phyloP scores from a whole-genome alignment of 2,329 filamentous ascomycete species.

The Colletotrichum camelliae region DNA sequence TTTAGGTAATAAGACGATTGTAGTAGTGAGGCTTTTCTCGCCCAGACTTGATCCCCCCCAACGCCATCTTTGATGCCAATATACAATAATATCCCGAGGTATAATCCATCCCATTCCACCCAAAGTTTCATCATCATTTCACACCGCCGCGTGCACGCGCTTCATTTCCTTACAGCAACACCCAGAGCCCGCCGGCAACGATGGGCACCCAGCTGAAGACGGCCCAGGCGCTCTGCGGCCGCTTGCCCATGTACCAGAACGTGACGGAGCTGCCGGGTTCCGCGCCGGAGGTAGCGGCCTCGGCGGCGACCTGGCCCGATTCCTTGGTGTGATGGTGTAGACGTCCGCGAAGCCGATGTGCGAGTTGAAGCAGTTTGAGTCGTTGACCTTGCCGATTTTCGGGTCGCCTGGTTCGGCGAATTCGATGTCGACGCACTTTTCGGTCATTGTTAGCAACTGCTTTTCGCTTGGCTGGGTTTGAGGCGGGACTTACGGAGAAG shows the following conservation, averaged over 20 bases:
- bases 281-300: constrained; percentile 32
- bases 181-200: constrained; percentile 41
- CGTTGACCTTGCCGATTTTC: constrained; percentile 73
- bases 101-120: not conserved
- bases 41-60: not conserved
- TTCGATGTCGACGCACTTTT: constrained; percentile 90
- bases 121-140: not conserved
- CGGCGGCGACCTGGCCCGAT: constrained; percentile 32
- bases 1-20: not conserved
- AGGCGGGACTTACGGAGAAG: constrained; percentile 68
- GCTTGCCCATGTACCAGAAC: constrained; percentile 11
- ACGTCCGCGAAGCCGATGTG: constrained; percentile 78
- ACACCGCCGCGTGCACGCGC: not conserved
- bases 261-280: constrained; percentile 29
- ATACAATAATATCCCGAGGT: constrained; percentile 1
- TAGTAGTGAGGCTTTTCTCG: not conserved
- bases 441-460: not conserved
- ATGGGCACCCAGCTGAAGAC: constrained; percentile 48
- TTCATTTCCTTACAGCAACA: constrained; percentile 36
- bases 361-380: constrained; percentile 88
- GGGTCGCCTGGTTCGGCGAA: constrained; percentile 80
- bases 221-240: constrained; percentile 1
- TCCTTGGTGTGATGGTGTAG: constrained; percentile 69
- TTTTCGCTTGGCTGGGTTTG: no score
- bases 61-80: constrained; percentile 24